Evolutionary conservation across 2,329 filamentous ascomycete genomes (phyloP).

Genomic region (Monosporascus sp.): DNA sequence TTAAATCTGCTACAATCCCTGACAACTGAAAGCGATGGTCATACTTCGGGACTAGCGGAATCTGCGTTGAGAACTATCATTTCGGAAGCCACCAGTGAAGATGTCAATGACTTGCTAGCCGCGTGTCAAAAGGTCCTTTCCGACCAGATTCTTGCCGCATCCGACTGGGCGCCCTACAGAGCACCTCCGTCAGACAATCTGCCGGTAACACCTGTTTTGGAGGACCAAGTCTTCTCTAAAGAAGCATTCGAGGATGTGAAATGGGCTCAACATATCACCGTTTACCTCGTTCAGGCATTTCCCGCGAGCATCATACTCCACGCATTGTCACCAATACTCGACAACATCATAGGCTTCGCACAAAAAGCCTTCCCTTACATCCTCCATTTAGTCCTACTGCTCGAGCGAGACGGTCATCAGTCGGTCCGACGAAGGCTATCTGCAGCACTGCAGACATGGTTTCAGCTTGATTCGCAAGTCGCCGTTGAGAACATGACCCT

Average conservation of each 20-base stretch:
- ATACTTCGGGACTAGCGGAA: constrained; percentile 55
- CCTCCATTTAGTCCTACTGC: constrained; percentile 71
- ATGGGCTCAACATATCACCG: constrained; percentile 61
- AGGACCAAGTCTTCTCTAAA: constrained; percentile 29
- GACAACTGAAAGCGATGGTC: constrained; percentile 51
- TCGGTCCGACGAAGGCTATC: constrained; percentile 60
- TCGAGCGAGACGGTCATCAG: constrained; percentile 59
- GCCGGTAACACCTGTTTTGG: constrained; percentile 17
- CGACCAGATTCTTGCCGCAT: constrained; percentile 47
- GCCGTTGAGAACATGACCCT: constrained; percentile 62
- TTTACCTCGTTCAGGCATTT: constrained; percentile 55
- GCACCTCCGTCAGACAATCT: constrained; percentile 49
- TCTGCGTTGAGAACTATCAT: constrained; percentile 52
- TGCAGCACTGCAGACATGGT: constrained; percentile 56
- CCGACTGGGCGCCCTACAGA: constrained; percentile 51
- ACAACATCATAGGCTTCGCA: constrained; percentile 63
- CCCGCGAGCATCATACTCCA: constrained; percentile 62
- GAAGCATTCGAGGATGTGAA: constrained; percentile 37
- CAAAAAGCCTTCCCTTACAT: constrained; percentile 75
- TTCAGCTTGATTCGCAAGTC: constrained; percentile 41
- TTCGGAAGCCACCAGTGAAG: constrained; percentile 43
- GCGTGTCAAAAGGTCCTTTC: constrained; percentile 49
- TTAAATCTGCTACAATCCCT: constrained; percentile 57
- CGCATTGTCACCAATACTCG: constrained; percentile 61
- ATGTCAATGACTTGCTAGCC: constrained; percentile 42